Evolutionary conservation across 106 monocot genomes (phyloP), one percentile per base, ranked within the genome.

Genomic region (Narthecium ossifragum): DNA sequence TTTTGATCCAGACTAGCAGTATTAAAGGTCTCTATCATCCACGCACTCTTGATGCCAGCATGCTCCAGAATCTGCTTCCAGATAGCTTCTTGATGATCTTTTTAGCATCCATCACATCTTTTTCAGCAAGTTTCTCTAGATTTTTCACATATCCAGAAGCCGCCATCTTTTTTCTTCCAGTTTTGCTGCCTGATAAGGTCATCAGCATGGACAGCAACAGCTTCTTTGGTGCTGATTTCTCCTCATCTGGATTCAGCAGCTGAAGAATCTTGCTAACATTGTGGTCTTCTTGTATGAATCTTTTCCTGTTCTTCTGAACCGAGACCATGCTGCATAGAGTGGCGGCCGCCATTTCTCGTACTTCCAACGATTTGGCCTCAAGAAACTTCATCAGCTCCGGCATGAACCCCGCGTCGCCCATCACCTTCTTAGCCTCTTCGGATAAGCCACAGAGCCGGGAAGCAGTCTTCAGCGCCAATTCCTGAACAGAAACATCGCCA

Each of bases 11-110:
- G n/a, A n/a, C n/a, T n/a, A n/a, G n/a, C n/a, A n/a, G n/a, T n/a
- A n/a, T n/a, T n/a, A n/a, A n/a, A n/a, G n/a, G n/a, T n/a, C n/a
- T n/a, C n/a, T n/a, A n/a, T n/a, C n/a, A n/a, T n/a, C n/a, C n/a
- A n/a, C n/a, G n/a, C n/a, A n/a, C n/a, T n/a, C n/a, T n/a, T n/a
- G n/a, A n/a, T n/a, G n/a, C n/a, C n/a, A 83, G 36, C 9, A 82
- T 34, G 22, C 41, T 83, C 17, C 57, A 48, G 34, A 88, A 60
- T 57, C 70, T 73, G 60, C 45, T 82, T 3, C 40, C 27, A 26
- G 70, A 79, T 5, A 80, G 59, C 65, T 72, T 88, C 73, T 74
- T 88, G 20, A 88, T 21, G 27, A 92, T 78, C 55, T 68, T 83
- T 63, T 80, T 80, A 3, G 86, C 83, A 32, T 86, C 86, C 4